These are phyloP conservation scores for Borovskyia barvae DNA, from an alignment of 208 protist species.

Conservation along the genomic window DNA sequence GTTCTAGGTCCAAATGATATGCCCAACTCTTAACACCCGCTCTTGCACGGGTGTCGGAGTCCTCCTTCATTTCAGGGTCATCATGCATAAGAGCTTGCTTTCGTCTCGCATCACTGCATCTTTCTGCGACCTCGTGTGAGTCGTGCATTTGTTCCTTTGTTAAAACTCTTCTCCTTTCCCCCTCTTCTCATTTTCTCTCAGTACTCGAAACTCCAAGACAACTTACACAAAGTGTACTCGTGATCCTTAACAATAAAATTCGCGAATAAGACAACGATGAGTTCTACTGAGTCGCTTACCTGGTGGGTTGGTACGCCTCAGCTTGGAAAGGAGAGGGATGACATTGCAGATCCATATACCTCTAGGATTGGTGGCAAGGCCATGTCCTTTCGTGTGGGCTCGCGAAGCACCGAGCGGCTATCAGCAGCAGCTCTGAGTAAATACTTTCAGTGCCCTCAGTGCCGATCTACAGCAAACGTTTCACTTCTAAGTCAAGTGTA, in stretches of 20 bases:
- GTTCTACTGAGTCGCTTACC: background rate
- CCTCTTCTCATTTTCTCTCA: background rate
- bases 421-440: constrained; percentile 11
- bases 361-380: constrained; percentile 72
- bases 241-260: too few species aligned
- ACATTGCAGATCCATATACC: constrained; percentile 53
- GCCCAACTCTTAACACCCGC: too few species aligned
- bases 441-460: constrained; percentile 79
- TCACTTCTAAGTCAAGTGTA: constrained; percentile 79
- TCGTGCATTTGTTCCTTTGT: background rate
- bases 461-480: constrained; percentile 41
- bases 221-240: background rate
- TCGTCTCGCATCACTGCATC: too few species aligned
- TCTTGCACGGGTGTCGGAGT: too few species aligned
- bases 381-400: constrained; percentile 44
- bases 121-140: background rate
- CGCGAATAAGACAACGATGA: too few species aligned
- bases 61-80: too few species aligned
- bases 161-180: constrained; percentile 5
- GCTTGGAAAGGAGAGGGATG: constrained; percentile 18
- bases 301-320: constrained; percentile 72
- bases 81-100: too few species aligned
- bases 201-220: background rate
- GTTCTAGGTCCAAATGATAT: too few species aligned
- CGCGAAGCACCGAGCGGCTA: constrained; percentile 4